Percentiles rank a stretch among this genome's conserved stretches.
Conservation (phyloP, 306 rosid species). For the Lagenaria siceraria region DNA sequence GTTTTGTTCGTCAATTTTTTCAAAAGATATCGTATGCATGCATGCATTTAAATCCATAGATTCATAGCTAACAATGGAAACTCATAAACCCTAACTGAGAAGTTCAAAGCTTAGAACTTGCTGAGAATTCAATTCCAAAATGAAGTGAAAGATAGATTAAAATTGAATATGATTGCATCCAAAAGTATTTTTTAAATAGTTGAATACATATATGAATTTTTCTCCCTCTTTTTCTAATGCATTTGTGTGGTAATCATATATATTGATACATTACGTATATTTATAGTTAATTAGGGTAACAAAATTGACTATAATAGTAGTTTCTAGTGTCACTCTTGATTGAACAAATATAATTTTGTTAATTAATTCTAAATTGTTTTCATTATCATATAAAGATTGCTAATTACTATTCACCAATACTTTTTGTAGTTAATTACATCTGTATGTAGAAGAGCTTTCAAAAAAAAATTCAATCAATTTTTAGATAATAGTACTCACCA, state of each 20-base stretch:
- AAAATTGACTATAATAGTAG: no score
- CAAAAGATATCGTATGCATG: no score
- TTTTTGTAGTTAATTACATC: no score
- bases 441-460: no score
- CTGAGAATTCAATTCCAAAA: background rate
- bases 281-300: background rate
- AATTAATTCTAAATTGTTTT: background rate
- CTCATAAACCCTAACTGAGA: background rate
- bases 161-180: background rate
- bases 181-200: background rate
- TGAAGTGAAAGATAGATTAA: no score
- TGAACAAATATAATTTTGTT: background rate
- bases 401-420: no score
- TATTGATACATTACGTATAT: no score
- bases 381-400: background rate
- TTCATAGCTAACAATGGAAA: background rate
- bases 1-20: no score
- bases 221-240: background rate
- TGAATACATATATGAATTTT: background rate
- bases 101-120: background rate
- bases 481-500: no score
- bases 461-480: no score
- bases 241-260: background rate
- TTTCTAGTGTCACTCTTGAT: background rate
- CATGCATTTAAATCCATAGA: background rate